Evolutionary conservation across 441 rosid species (phyloP).

Genomic region (Erysimum cheiri): DNA sequence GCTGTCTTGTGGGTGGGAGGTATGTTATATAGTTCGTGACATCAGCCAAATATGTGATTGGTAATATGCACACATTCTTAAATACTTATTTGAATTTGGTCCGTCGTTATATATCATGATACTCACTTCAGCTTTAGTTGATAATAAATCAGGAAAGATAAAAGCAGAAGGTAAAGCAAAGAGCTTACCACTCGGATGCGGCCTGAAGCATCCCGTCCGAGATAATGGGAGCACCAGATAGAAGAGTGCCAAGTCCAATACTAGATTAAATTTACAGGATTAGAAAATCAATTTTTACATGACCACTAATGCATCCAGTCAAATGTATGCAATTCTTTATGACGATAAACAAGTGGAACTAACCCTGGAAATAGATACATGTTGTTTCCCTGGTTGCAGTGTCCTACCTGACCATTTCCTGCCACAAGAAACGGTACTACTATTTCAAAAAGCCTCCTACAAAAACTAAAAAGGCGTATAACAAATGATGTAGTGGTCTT

Average conservation of each 20-base stretch:
- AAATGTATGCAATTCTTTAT: constrained; percentile 6
- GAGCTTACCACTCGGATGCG: constrained; percentile 90
- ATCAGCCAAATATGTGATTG: background rate
- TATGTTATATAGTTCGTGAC: background rate
- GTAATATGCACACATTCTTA: background rate
- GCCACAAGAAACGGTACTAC: constrained; percentile 39
- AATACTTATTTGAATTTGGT: background rate
- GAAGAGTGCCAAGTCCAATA: constrained; percentile 96
- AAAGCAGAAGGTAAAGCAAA: constrained; percentile 16
- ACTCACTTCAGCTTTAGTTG: constrained; percentile 16
- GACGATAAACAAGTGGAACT: constrained; percentile 43
- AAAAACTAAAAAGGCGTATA: background rate
- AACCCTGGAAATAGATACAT: constrained; percentile 99
- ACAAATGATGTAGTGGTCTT: constrained; percentile 7
- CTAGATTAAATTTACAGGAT: constrained; percentile 53
- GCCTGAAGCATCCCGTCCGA: constrained; percentile 99
- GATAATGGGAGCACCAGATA: constrained; percentile 86
- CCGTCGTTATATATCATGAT: constrained; percentile 9
- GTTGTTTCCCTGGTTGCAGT: constrained; percentile 98
- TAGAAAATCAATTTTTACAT: background rate
- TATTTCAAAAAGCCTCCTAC: constrained; percentile 9
- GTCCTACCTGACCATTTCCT: constrained; percentile 89
- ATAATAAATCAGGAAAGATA: constrained; percentile 17
- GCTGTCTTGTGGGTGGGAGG: background rate
- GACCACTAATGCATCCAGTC: constrained; percentile 11